Conservation (phyloP, 2,329 filamentous ascomycete genomes). For the Paraphoma sp. region DNA sequence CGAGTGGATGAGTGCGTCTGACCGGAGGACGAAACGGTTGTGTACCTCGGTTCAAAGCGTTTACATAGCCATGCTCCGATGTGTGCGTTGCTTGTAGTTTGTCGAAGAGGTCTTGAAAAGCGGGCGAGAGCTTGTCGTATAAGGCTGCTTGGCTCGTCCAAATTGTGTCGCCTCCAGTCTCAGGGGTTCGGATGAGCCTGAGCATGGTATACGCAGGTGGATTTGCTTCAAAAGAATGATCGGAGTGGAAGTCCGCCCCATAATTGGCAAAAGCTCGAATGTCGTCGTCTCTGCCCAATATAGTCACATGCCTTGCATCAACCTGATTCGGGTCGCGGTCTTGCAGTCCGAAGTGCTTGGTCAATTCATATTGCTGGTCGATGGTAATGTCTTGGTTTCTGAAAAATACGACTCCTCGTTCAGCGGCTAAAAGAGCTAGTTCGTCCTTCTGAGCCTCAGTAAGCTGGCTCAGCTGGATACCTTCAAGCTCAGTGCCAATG, state of each 20-base stretch:
- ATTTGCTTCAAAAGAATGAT: constrained; percentile 9
- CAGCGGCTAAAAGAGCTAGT: constrained; percentile 46
- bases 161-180: constrained; percentile 8
- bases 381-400: constrained; percentile 50
- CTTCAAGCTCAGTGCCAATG: constrained; percentile 27
- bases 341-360: constrained; percentile 20
- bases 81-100: constrained; percentile 5
- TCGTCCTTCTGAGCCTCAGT: constrained; percentile 53
- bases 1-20: constrained; percentile 56
- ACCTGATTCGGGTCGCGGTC: constrained; percentile 23
- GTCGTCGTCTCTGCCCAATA: constrained; percentile 11
- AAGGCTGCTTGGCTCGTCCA: constrained; percentile 7
- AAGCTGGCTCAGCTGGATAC: constrained; percentile 53
- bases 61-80: constrained; percentile 3
- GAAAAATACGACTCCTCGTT: constrained; percentile 54
- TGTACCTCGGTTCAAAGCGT: constrained; percentile 6
- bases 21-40: constrained; percentile 45
- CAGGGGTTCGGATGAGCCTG: constrained; percentile 1
- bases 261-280: constrained; percentile 8
- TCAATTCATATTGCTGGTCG: constrained; percentile 14
- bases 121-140: constrained; percentile 7
- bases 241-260: constrained; percentile 7
- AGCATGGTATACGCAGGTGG: constrained; percentile 9
- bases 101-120: constrained; percentile 6
- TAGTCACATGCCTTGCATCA: constrained; percentile 15